Base-by-base conservation (phyloP, 1,284 basidiomycete species). In the Tilletia indica region DNA sequence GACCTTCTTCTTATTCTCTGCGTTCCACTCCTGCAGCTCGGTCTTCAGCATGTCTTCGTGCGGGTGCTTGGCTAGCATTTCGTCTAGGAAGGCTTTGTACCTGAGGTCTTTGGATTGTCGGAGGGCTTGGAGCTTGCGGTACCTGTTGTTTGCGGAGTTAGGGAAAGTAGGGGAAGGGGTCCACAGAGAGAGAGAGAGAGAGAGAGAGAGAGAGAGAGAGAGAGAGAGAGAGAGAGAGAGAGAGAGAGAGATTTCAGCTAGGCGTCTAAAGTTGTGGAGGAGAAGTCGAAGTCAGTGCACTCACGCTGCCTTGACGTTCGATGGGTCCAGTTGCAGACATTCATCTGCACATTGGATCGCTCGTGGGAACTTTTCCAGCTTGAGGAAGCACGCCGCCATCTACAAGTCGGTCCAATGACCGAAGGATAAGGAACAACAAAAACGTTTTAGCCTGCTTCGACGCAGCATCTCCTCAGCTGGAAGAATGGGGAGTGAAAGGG, bases 311-410 rank as follows among this genome's bases (percentile, higher is more conserved):
- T 64, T 64, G 34, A 64, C 14, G 36, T 64, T 64, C 16, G 31
- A 4, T 21, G 61, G 61, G 14, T 64, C 61, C 8, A 64, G 12
- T 34, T 38, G 31, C 34, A 64, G 61, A 64, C 61, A 64, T 38
- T 64, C 14, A 19, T 64, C 34, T 6, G 61, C 61, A 21, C 61
- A 64, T 21, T 64, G 61, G 9, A 64, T 8, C 11, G 61, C 34
- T 38, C 61, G 31, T 8, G 61, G 6, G 38, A 39, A 64, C 36
- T 64, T 64, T 34, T 64, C 61, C 4, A 64, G 61, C 61, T 64
- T 64, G 34, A 64, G 61, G 61, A 64, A 64, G 61, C 61, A 64
- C 9, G 61, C 61, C 31, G 61, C 61, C 61, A 64, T 64, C 61
- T 64, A 19, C 8, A 39, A 42, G 2, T 31, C 25, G 25, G 0